Conservation (phyloP, 2,329 filamentous ascomycete genomes). For the Westerdykella aurantiaca region DNA sequence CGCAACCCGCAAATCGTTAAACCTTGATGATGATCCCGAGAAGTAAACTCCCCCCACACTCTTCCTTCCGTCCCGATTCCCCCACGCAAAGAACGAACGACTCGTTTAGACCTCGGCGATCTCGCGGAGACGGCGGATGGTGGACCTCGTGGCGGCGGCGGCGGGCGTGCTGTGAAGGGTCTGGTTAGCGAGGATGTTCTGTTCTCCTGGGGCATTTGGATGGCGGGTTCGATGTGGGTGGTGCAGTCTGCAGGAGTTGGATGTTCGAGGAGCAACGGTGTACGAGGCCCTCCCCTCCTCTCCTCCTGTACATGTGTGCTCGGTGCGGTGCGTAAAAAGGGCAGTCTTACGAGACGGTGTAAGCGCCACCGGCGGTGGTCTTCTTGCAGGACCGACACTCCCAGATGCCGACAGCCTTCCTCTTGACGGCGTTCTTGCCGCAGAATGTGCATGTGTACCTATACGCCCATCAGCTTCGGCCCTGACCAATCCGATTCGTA, state of each 20-base stretch:
- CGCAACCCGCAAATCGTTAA: neutral
- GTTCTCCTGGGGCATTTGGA: neutral
- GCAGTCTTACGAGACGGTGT: constrained; percentile 80
- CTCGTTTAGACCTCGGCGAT: constrained; percentile 80
- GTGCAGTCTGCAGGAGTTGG: neutral
- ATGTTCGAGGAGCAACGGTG: neutral
- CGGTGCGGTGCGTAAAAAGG: neutral
- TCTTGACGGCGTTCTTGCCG: constrained; percentile 88
- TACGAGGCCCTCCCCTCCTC: neutral
- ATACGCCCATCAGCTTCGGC: constrained; percentile 3
- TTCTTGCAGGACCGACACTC: constrained; percentile 94
- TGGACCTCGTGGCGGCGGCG: constrained; percentile 90
- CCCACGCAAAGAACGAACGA: constrained; percentile 9
- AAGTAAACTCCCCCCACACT: constrained; percentile 10
- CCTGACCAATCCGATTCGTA: no score
- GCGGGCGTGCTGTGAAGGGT: constrained; percentile 68
- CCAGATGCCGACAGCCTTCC: constrained; percentile 92
- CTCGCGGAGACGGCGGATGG: constrained; percentile 93
- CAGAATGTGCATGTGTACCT: constrained; percentile 71
- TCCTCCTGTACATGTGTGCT: neutral
- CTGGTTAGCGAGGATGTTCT: constrained; percentile 18
- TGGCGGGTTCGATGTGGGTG: neutral
- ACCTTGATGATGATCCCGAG: neutral
- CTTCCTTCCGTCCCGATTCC: constrained; percentile 24
- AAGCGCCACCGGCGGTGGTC: constrained; percentile 88